These are phyloP conservation scores for Russula foetens DNA, from an alignment of 768 basidiomycete species.

Conservation along the genomic window DNA sequence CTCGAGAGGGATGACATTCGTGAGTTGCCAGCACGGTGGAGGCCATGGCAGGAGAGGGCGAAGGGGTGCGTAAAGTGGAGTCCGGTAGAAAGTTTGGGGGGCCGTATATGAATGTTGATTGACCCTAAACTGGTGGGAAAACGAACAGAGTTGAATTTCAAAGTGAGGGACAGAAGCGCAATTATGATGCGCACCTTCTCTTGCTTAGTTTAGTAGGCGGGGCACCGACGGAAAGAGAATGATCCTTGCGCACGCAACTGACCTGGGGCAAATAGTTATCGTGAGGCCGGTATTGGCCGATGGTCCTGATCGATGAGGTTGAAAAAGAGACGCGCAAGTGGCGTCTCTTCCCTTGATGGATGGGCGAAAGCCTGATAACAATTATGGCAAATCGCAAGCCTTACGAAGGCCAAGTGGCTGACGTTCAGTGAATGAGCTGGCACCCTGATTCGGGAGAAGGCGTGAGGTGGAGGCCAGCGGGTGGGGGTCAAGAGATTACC, in stretches of 20 bases:
- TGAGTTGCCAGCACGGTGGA: conserved; percentile 16
- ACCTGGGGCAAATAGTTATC: not conserved
- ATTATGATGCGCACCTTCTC: conserved; percentile 11
- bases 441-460: not conserved
- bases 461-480: not conserved
- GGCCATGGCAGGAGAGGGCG: conserved; percentile 7
- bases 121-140: conserved; percentile 13
- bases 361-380: conserved; percentile 4
- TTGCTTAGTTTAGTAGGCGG: conserved; percentile 1
- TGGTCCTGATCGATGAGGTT: not conserved
- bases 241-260: not conserved
- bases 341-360: not conserved
- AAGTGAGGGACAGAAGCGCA: conserved; percentile 7
- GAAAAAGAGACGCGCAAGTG: not conserved
- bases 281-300: conserved; percentile 1
- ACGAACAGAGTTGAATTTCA: conserved; percentile 14
- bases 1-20: conserved; percentile 15
- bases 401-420: conserved; percentile 15
- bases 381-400: not conserved
- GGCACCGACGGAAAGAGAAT: conserved; percentile 4
- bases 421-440: conserved; percentile 13
- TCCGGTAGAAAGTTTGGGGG: not conserved
- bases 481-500: not conserved
- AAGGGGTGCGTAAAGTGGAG: not conserved
- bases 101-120: conserved; percentile 14